Base-by-base conservation (phyloP, 1,284 basidiomycete genomes). In the Trichosporon faecale region DNA sequence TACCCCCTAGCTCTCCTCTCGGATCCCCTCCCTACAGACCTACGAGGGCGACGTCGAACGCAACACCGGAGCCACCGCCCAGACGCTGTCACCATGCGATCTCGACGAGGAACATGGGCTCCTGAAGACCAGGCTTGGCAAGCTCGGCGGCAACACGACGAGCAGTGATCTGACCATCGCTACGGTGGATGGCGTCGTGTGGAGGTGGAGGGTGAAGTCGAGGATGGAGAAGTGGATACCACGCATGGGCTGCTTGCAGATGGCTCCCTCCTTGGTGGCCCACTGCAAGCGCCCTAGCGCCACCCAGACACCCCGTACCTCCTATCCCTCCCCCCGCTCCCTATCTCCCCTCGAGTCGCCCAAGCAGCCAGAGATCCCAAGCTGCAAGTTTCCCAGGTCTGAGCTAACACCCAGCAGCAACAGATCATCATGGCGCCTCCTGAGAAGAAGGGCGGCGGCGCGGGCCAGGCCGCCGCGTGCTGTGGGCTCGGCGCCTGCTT, bases 141-240 rank as follows among this genome's bases (percentile, higher is more conserved):
- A 99, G 84, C 84, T 93, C 91, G 67, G 96, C 94, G 78, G 97
- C 97, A 78, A 93, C 97, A 85, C 97, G 95, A 86, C 97, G 92
- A 84, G 91, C 94, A 9, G 96, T 98, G 77, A 99, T 95, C 85
- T 99, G 97, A 70, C 97, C 96, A 88, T 95, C 95, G 86, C 97
- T 97, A 88, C 97, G 94, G 86, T 99, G 97, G 82, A 99, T 99
- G 76, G 97, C 95, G 88, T 99, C 97, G n/a, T n/a, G n/a, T n/a
- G n/a, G 66, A 73, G 67, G 71, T 68, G 73, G 64, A 70, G 75
- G 9, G 69, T 69, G 68, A 69, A 71, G 71, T 72, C 70, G 66
- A 75, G 60, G 69, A 68, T 67, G 57, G 65, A 66, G 87, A 94
- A 88, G 78, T 97, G 93, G 80, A 96, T 89, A 87, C 95, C 95